Percentiles rank a stretch among this genome's conserved stretches.
Conservation (phyloP, 768 basidiomycete species). For the Kwoniella sp. region DNA sequence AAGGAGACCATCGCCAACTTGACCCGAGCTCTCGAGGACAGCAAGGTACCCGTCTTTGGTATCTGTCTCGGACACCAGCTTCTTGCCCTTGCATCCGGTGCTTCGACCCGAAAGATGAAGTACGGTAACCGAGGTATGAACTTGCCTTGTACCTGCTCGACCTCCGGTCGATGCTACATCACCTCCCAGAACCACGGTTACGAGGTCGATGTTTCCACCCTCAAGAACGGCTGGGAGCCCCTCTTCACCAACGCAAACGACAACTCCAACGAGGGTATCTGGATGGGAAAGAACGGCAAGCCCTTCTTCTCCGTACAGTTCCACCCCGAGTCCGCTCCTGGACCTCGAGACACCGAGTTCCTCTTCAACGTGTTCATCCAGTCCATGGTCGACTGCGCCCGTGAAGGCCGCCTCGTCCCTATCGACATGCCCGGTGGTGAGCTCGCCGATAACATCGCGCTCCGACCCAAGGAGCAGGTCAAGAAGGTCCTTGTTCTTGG, state of each 20-base stretch:
- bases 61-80: conserved; percentile 98
- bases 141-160: conserved; percentile 89
- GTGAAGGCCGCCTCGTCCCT: conserved; percentile 50
- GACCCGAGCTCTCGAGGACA: conserved; percentile 58
- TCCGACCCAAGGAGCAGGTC: conserved; percentile 62
- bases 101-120: conserved; percentile 96
- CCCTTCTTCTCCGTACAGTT: conserved; percentile 99
- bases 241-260: conserved; percentile 96
- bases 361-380: conserved; percentile 96
- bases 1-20: conserved; percentile 66
- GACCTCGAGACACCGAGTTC: conserved; percentile 97
- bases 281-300: conserved; percentile 67
- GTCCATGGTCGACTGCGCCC: conserved; percentile 68
- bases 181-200: conserved; percentile 99
- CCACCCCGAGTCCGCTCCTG: conserved; percentile 95
- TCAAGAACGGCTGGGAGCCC: conserved; percentile 84
- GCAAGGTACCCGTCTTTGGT: conserved; percentile 79
- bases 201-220: conserved; percentile 76
- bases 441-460: conserved; percentile 74
- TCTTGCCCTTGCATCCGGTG: conserved; percentile 88
- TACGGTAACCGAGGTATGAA: conserved; percentile 99
- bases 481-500: conserved; percentile 94
- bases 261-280: conserved; percentile 94
- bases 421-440: conserved; percentile 54
- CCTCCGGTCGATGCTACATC: conserved; percentile 96